A percentile compares a stretch with the other conserved stretches of the same genome.
phyloP scores from a whole-genome alignment of 2,329 filamentous ascomycete species.

The Pezicula neosporulosa region DNA sequence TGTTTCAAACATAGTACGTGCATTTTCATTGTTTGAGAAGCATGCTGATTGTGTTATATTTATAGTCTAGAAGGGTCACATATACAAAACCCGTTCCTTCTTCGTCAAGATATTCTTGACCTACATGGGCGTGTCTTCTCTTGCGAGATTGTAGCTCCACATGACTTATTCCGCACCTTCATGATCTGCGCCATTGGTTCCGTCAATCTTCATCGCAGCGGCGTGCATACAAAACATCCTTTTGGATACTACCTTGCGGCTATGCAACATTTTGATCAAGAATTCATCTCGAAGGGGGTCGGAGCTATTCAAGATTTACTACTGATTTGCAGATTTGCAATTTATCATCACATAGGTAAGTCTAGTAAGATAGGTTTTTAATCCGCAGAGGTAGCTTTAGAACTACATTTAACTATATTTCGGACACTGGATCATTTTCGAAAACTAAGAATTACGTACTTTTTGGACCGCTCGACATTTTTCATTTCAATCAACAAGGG shows the following conservation, averaged over 20 bases:
- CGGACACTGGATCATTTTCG: too few relatives aligned
- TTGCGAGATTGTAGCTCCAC: constrained; percentile 3
- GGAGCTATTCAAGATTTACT: constrained; percentile 37
- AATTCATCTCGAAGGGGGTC: constrained; percentile 29
- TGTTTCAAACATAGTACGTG: background rate
- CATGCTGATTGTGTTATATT: background rate
- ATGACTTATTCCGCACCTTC: constrained; percentile 32
- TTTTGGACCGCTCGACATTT: too few relatives aligned
- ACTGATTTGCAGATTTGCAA: constrained; percentile 36
- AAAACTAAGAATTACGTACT: too few relatives aligned
- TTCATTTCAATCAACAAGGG: too few relatives aligned
- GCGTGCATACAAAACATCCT: constrained; percentile 30
- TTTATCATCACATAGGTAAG: constrained; percentile 38
- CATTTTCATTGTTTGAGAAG: background rate
- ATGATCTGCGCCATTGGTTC: constrained; percentile 36
- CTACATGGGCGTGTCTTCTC: constrained; percentile 16
- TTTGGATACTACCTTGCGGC: constrained; percentile 38
- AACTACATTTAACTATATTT: too few relatives aligned
- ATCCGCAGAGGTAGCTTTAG: too few relatives aligned
- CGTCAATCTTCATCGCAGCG: constrained; percentile 30
- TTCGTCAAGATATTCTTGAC: constrained; percentile 20
- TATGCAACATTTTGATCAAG: constrained; percentile 26
- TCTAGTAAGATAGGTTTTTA: background rate
- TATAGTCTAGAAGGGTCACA: constrained; percentile 16
- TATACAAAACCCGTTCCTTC: constrained; percentile 25